These are phyloP conservation scores for Rhododendron molle DNA, from an alignment of 148 eudicot genomes.

Conservation along the genomic window DNA sequence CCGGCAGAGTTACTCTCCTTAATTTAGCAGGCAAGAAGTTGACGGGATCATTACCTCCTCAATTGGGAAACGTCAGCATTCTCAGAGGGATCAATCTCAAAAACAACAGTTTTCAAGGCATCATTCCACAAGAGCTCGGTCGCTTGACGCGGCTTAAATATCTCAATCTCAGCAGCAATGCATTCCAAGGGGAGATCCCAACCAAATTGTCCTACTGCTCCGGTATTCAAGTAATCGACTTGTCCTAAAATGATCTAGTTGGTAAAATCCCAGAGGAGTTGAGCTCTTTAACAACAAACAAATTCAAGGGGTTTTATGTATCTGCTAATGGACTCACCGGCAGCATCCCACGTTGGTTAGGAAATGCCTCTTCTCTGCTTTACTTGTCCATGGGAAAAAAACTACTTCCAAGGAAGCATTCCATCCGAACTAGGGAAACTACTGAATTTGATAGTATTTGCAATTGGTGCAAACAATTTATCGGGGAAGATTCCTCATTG, in stretches of 20 bases:
- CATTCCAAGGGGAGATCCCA: too few relatives aligned
- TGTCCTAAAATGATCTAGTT: not conserved
- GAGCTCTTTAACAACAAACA: not conserved
- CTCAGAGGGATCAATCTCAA: too few relatives aligned
- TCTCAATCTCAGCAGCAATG: too few relatives aligned
- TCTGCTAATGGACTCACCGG: not conserved
- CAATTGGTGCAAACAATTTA: not conserved
- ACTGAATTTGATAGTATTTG: fast-evolving
- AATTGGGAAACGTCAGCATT: too few relatives aligned
- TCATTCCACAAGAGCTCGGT: too few relatives aligned
- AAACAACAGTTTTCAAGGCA: too few relatives aligned
- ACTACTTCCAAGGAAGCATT: not conserved
- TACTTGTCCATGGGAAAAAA: not conserved
- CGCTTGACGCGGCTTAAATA: too few relatives aligned
- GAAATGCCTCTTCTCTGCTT: not conserved
- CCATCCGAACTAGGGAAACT: not conserved
- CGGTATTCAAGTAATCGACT: not conserved
- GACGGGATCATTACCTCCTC: too few relatives aligned
- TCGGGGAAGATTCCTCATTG: not conserved
- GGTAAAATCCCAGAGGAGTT: not conserved
- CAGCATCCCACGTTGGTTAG: not conserved
- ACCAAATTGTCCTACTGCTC: not conserved
- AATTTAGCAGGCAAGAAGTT: too few relatives aligned
- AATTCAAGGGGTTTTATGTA: not conserved
- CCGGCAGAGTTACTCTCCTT: too few relatives aligned